Evolutionary conservation across 2,329 filamentous ascomycete species (phyloP).

Genomic region (Stachybotrys elegans): DNA sequence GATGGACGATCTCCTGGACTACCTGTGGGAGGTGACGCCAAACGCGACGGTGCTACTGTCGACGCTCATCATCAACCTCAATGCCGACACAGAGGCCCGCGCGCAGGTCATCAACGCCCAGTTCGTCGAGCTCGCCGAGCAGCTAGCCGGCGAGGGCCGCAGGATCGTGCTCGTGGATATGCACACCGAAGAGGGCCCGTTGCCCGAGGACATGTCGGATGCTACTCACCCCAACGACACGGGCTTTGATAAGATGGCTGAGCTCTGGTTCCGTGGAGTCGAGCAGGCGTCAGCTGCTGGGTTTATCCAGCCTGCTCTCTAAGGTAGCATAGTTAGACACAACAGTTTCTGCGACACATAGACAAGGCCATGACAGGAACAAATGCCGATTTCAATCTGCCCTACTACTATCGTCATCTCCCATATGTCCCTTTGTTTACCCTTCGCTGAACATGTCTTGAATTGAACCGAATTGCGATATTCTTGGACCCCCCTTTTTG

Average conservation of each 20-base stretch:
- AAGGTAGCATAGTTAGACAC: too few species aligned
- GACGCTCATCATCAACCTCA: constrained; percentile 23
- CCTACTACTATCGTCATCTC: too few species aligned
- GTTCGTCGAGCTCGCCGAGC: constrained; percentile 15
- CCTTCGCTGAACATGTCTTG: too few species aligned
- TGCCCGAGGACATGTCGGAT: constrained; percentile 22
- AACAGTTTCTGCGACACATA: too few species aligned
- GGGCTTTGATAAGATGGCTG: constrained; percentile 31
- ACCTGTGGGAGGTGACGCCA: constrained; percentile 22
- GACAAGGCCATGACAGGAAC: too few species aligned
- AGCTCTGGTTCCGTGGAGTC: constrained; percentile 23
- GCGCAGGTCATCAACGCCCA: constrained; percentile 22
- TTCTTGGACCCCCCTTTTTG: too few species aligned
- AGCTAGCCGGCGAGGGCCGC: constrained; percentile 16
- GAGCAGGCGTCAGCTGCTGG: constrained; percentile 14
- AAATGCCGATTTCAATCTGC: too few species aligned
- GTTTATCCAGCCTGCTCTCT: not conserved
- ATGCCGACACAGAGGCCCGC: constrained; percentile 16
- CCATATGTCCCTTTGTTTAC: too few species aligned
- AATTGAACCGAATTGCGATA: too few species aligned
- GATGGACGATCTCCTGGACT: constrained; percentile 21
- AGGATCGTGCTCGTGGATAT: constrained; percentile 32
- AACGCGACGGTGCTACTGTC: constrained; percentile 20
- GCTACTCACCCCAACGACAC: constrained; percentile 26
- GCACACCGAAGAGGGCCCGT: constrained; percentile 21